Base-by-base conservation (phyloP, 2,329 filamentous ascomycete species). In the Rhynchosporium secalis region DNA sequence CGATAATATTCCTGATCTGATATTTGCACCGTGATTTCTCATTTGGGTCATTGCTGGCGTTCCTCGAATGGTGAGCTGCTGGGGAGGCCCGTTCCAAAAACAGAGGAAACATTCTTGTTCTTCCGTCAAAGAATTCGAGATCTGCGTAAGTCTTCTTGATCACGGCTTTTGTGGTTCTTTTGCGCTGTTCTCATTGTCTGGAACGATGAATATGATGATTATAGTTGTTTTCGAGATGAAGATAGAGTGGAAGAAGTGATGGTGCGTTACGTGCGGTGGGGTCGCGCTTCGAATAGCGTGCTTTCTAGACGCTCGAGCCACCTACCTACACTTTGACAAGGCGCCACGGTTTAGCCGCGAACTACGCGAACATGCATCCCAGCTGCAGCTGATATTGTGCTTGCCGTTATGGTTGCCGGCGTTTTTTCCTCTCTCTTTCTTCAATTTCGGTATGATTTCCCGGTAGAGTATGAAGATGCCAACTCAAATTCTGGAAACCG, bases 401-500 rank as follows among this genome's bases (percentile, higher is more conserved):
- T 45, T 45, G 13, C 20, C 43, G n/a, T 46, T 20, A 6, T 3
- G n/a, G 26, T 10, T 36, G 15, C 43, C 20, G 8, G n/a, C n/a
- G 2, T 41, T 26, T 41, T 8, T 9, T 20, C 33, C 20, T 58
- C 10, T 29, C 8, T 31, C n/a, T 5, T n/a, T 54, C 33, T 36
- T 36, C 33, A 36, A 10, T 36, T 20, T 36, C n/a, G n/a, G 2
- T 36, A 4, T 47, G 29, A 51, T 15, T 31, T 29, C 13, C 10
- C 7, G 15, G 9, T 13, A 20, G 26, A 48, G 4, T 12, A 12
- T 55, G 15, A 45, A 36, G 29, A 65, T 62, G 61, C 46, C 58
- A 28, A 31, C 58, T n/a, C 28, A 60, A 31, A 3, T 55, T 13
- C 36, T 58, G n/a, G 56, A 56, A 36, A 63, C 55, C 12, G 66